A percentile compares a stretch with the other conserved stretches of the same genome.
phyloP scores from a whole-genome alignment of 2,329 filamentous ascomycete species.

The Trichoderma sp. region DNA sequence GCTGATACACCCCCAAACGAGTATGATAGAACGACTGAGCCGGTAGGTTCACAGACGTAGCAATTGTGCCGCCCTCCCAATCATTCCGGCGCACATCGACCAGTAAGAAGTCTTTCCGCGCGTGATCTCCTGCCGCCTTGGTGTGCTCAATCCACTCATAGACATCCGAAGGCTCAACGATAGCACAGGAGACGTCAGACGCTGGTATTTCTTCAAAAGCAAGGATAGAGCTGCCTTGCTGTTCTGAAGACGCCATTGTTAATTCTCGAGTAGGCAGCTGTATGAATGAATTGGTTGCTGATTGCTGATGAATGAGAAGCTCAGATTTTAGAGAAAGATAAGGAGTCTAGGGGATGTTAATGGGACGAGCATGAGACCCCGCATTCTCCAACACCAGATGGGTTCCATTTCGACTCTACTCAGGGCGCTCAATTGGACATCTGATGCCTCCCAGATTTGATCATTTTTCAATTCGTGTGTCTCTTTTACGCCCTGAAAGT shows the following conservation, averaged over 20 bases:
- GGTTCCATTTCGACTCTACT: background rate
- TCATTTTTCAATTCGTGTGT: background rate
- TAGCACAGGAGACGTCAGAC: slow-evolving; percentile 38
- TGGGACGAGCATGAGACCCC: background rate
- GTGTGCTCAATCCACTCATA: slow-evolving; percentile 37
- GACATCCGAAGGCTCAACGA: slow-evolving; percentile 41
- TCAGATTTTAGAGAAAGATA: background rate
- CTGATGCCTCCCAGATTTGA: background rate
- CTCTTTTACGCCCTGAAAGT: accelerated
- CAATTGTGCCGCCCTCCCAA: slow-evolving; percentile 59
- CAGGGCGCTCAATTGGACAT: background rate
- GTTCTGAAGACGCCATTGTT: background rate
- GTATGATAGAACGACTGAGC: slow-evolving; percentile 54
- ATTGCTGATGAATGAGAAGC: background rate
- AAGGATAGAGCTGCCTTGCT: slow-evolving; percentile 3
- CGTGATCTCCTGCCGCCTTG: slow-evolving; percentile 28
- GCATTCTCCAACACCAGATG: background rate
- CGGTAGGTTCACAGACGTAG: slow-evolving; percentile 55
- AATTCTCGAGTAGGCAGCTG: accelerated
- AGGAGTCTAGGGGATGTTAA: background rate
- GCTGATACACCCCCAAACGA: slow-evolving; percentile 45
- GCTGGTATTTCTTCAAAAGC: slow-evolving; percentile 32
- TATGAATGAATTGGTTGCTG: background rate
- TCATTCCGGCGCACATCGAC: slow-evolving; percentile 55
- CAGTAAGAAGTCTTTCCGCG: slow-evolving; percentile 41